Evolutionary conservation across 148 eudicot species (phyloP).

Genomic region (Nepenthes mirabilis): DNA sequence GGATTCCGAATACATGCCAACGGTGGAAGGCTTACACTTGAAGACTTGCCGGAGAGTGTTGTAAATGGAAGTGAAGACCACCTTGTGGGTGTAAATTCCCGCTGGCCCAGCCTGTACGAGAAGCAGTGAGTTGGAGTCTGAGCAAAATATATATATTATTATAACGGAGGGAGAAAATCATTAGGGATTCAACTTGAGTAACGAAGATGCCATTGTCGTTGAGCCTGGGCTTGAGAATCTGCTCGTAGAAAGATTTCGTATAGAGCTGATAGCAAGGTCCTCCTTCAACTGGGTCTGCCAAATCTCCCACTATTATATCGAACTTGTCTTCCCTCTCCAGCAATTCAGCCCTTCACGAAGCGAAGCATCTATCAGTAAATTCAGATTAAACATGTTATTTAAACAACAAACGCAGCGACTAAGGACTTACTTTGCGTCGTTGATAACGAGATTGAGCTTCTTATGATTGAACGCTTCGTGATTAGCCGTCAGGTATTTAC

Average conservation of each 20-base stretch:
- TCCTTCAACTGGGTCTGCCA: conserved; percentile 83
- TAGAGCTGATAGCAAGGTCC: conserved; percentile 85
- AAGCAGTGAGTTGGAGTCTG: not conserved
- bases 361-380: not conserved
- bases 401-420: not conserved
- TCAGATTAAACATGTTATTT: not conserved
- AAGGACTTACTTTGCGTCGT: conserved; percentile 53
- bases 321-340: conserved; percentile 44
- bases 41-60: conserved; percentile 70
- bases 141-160: not conserved
- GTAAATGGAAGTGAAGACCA: conserved; percentile 71
- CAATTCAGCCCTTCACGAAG: conserved; percentile 37
- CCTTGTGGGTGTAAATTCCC: conserved; percentile 61
- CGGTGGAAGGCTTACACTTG: no score
- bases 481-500: conserved; percentile 43
- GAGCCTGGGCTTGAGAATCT: conserved; percentile 68
- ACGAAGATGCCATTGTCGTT: conserved; percentile 50
- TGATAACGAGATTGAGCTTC: conserved; percentile 63
- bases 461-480: conserved; percentile 40
- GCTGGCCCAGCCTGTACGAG: conserved; percentile 70
- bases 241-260: conserved; percentile 59
- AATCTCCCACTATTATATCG: conserved; percentile 72
- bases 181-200: conserved; percentile 39
- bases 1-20: no score
- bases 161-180: not conserved